These are phyloP conservation scores for Miscanthus lutarioriparius DNA, from an alignment of 176 grass and related monocot species.

Conservation along the genomic window DNA sequence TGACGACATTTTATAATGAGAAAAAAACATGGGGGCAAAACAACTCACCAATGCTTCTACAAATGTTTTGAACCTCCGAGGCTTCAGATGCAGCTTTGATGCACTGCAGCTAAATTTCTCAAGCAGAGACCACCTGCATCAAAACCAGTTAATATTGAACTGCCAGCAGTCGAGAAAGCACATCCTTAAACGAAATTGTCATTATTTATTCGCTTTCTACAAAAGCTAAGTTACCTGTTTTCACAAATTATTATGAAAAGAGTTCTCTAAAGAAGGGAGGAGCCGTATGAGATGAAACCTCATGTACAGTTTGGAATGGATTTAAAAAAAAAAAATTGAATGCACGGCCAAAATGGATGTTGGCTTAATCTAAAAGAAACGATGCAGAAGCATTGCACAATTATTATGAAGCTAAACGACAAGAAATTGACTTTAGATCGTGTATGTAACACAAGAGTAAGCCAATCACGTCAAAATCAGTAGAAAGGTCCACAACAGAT, in stretches of 20 bases:
- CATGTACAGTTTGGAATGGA: background rate
- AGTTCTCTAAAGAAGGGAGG: too few species aligned
- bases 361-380: background rate
- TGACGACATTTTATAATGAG: background rate
- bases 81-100: conserved; percentile 96
- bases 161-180: background rate
- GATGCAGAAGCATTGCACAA: background rate
- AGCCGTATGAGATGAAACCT: too few species aligned
- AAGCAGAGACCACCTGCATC: conserved; percentile 93
- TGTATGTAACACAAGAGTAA: background rate
- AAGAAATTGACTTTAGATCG: background rate
- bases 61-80: conserved; percentile 98
- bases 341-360: background rate
- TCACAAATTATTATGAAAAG: background rate
- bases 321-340: background rate
- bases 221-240: background rate
- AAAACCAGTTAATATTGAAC: conserved; percentile 38
- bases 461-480: background rate
- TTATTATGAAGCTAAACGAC: background rate
- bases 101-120: conserved; percentile 97
- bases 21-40: conserved; percentile 22
- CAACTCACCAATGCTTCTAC: conserved; percentile 86
- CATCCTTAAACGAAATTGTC: background rate
- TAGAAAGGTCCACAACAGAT: background rate
- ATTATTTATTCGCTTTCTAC: background rate